phyloP scores from a whole-genome alignment of 2,329 filamentous ascomycete species.

The Aspergillus udagawae region DNA sequence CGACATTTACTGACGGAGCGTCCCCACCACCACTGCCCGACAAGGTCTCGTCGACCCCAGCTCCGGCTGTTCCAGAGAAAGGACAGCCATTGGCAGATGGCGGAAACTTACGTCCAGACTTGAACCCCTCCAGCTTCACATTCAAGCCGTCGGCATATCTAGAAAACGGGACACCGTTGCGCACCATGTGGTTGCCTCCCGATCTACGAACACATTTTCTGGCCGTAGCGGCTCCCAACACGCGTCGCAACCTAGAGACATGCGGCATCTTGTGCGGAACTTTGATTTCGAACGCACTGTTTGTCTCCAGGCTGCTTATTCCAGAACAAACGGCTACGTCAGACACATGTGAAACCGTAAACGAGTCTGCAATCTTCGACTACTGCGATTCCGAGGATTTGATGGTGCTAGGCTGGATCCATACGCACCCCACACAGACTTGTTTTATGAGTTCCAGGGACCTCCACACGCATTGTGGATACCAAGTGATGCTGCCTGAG shows the following conservation, averaged over 20 bases:
- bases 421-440: constrained; percentile 92
- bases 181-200: constrained; percentile 80
- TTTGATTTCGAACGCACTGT: constrained; percentile 86
- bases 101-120: constrained; percentile 18
- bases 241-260: constrained; percentile 77
- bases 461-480: constrained; percentile 87
- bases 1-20: constrained; percentile 14
- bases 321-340: constrained; percentile 85
- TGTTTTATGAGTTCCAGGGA: constrained; percentile 97
- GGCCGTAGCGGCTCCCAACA: constrained; percentile 70
- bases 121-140: constrained; percentile 58
- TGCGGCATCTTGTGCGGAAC: constrained; percentile 93
- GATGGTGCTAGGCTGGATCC: constrained; percentile 91
- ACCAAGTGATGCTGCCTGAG: constrained; percentile 94
- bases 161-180: constrained; percentile 81
- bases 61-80: constrained; percentile 26
- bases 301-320: constrained; percentile 82
- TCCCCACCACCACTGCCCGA: constrained; percentile 23
- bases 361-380: constrained; percentile 79
- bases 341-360: constrained; percentile 92
- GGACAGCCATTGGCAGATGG: constrained; percentile 11
- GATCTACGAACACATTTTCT: constrained; percentile 72
- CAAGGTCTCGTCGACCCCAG: constrained; percentile 17
- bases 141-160: constrained; percentile 83
- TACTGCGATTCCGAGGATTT: constrained; percentile 82